Evolutionary conservation across 2,329 filamentous ascomycete species (phyloP), one percentile per base, ranked within the genome.

Genomic region (Hortaea werneckii): DNA sequence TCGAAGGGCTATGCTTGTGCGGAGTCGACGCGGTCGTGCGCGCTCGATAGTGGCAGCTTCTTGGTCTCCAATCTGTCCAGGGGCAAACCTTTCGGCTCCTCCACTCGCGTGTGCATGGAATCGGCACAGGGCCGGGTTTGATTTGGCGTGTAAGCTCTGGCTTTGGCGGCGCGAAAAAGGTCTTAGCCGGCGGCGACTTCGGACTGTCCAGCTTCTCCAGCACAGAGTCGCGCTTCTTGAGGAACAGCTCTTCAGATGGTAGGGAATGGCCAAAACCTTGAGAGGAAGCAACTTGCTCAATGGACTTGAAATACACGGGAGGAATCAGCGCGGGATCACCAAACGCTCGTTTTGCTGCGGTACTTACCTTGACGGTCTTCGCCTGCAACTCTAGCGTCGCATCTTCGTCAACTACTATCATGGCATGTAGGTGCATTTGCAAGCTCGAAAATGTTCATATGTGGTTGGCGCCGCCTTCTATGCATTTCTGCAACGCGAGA

Each of bases 361-460:
- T 6, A 12, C 11, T 55, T 60, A 58, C 57, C 57, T 61, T 62
- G 43, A 63, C 61, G 42, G 62, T 72, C 63, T 68, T 69, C 55
- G 66, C 68, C 53, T 67, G 67, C 38, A 74, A 58, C 57, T 75
- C 64, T 50, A 76, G 44, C 32, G 71, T 70, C 55, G 71, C 68
- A 60, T 89, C 85, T 57, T 90, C 85, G 58, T 94, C 87, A 40
- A 84, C 85, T 7, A 90, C 85, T 54, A 92, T 80, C 73, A 92
- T 80, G 44, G 86, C 82, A 58, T 89, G 83, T 3, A 80, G 82
- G 63, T 92, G 87, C 51, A 90, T 70, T 63, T 94, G 87, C 37
- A 94, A 72, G 45, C 79, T 80, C 6, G 85, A 90, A 5, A 92
- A 74, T 1, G 87, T 90, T 85, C 87, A 94, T 84, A 90, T 90